Conservation (phyloP, 2,329 filamentous ascomycete genomes). For the Fusarium paranaense region DNA sequence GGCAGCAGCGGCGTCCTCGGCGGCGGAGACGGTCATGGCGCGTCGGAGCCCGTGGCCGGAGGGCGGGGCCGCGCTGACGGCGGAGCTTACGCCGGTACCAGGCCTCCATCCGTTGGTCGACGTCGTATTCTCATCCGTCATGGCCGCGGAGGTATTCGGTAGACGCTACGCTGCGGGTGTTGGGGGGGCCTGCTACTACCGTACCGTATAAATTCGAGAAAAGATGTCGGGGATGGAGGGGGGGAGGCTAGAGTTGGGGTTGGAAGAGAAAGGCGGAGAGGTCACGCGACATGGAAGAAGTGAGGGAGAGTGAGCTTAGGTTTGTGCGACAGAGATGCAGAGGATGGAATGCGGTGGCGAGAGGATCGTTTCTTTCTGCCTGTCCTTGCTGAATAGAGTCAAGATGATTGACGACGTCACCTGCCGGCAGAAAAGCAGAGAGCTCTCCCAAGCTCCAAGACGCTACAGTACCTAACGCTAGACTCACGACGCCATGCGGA, state of each 20-base stretch:
- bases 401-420: constrained; percentile 32
- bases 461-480: not conserved
- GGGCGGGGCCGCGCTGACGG: constrained; percentile 35
- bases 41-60: constrained; percentile 56
- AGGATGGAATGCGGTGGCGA: constrained; percentile 36
- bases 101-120: constrained; percentile 35
- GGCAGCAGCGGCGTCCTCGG: constrained; percentile 25
- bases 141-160: constrained; percentile 10
- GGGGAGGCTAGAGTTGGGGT: not conserved
- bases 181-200: constrained; percentile 5
- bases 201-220: not conserved
- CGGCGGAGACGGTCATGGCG: constrained; percentile 53
- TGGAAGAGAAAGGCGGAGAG: constrained; percentile 14
- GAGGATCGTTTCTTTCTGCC: constrained; percentile 5
- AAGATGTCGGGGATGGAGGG: not conserved
- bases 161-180: constrained; percentile 5
- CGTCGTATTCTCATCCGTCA: constrained; percentile 36
- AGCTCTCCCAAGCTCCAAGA: not conserved
- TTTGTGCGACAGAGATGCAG: constrained; percentile 25
- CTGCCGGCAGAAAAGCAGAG: constrained; percentile 3
- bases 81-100: constrained; percentile 39
- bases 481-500: not conserved
- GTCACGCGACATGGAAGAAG: constrained; percentile 34
- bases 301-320: constrained; percentile 2
- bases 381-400: not conserved